Conservation (phyloP, 768 basidiomycete species). For the Leucosporidium creatinivorum region DNA sequence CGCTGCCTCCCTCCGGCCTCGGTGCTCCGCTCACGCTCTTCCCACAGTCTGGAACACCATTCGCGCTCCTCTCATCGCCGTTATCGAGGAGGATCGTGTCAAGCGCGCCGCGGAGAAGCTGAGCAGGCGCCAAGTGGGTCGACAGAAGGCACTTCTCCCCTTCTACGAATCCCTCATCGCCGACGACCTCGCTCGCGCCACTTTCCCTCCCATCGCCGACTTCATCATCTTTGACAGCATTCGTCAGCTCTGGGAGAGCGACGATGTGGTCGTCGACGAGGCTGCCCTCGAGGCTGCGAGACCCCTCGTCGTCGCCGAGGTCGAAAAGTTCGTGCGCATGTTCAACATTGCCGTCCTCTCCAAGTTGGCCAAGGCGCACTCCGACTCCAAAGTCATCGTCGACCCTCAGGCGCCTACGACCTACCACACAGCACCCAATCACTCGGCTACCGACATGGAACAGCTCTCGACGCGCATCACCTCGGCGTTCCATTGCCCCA, state of each 20-base stretch:
- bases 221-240: neutral
- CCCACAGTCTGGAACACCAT: conserved; percentile 4
- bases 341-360: neutral
- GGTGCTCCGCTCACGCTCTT: neutral
- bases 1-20: no score
- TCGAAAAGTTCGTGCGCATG: neutral
- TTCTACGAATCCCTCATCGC: conserved; percentile 3
- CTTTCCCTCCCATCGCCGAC: neutral
- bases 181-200: neutral
- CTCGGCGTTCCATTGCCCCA: neutral
- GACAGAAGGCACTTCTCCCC: neutral
- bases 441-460: neutral
- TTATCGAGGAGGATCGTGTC: neutral
- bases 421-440: neutral
- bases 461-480: neutral
- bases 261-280: neutral
- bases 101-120: neutral
- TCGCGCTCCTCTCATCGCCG: neutral
- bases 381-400: neutral
- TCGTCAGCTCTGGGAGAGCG: neutral
- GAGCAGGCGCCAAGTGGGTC: no score
- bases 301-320: neutral
- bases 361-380: neutral
- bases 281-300: neutral
- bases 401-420: neutral